Conservation (phyloP, 2,329 filamentous ascomycete species). For the Sclerotinia sclerotiorum region DNA sequence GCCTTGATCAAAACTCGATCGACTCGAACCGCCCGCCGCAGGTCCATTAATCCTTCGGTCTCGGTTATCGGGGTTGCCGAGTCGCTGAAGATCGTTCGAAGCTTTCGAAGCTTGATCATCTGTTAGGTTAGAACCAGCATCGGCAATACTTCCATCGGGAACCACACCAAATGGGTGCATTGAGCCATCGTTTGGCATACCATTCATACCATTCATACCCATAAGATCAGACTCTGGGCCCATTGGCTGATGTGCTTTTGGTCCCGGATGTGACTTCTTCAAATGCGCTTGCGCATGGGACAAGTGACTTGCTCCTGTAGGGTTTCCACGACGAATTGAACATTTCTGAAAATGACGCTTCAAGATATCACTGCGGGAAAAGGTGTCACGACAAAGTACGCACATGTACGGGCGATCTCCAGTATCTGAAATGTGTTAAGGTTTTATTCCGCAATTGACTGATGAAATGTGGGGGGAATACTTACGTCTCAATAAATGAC, state of each 20-base stretch:
- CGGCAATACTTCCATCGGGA: conserved; percentile 42
- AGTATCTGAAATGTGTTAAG: conserved; percentile 64
- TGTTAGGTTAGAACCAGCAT: conserved; percentile 47
- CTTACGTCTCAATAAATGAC: conserved; percentile 94
- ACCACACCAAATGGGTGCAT: conserved; percentile 59
- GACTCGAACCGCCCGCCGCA: conserved; percentile 50
- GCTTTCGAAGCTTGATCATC: conserved; percentile 55
- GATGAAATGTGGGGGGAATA: conserved; percentile 39
- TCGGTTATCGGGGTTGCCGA: conserved; percentile 55
- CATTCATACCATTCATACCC: conserved; percentile 45
- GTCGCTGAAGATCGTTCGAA: conserved; percentile 59
- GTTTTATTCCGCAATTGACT: conserved; percentile 11
- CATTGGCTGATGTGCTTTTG: conserved; percentile 53
- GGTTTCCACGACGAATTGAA: conserved; percentile 92
- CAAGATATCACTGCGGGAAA: conserved; percentile 94
- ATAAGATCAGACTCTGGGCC: conserved; percentile 57
- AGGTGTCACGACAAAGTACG: conserved; percentile 95
- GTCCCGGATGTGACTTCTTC: conserved; percentile 66
- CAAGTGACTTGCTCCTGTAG: conserved; percentile 89
- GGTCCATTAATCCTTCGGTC: conserved; percentile 58
- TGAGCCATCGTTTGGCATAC: conserved; percentile 55
- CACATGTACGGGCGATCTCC: conserved; percentile 98
- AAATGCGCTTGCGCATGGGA: conserved; percentile 89
- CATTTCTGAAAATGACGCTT: conserved; percentile 99
- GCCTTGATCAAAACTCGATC: conserved; percentile 50